Evolutionary conservation across 169 alveolate genomes (phyloP).

Genomic region (Plasmodium adleri): DNA sequence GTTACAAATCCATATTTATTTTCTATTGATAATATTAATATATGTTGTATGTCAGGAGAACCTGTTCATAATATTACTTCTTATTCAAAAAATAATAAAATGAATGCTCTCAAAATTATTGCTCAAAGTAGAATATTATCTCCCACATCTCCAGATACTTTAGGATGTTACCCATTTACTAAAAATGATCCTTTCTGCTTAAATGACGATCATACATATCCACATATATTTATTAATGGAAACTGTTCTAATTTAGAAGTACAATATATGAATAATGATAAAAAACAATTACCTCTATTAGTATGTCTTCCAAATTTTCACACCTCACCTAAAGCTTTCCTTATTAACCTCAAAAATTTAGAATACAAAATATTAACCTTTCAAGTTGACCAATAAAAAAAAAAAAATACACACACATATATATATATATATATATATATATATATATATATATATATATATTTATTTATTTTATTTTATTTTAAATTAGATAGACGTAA

Average conservation of each 20-base stretch:
- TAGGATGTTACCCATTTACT: conserved; percentile 82
- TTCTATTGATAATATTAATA: conserved; percentile 75
- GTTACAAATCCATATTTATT: conserved; percentile 83
- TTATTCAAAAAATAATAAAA: conserved; percentile 37
- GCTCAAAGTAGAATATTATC: conserved; percentile 80
- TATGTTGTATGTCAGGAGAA: conserved; percentile 84
- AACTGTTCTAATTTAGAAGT: conserved; percentile 59
- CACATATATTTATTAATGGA: conserved; percentile 80
- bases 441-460: no score
- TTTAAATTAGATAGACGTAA: no score
- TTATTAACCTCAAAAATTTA: conserved; percentile 51
- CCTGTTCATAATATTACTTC: conserved; percentile 78
- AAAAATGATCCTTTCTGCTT: conserved; percentile 81
- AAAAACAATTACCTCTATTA: conserved; percentile 23
- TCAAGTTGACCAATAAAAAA: not conserved
- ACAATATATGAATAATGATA: conserved; percentile 17
- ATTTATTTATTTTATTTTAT: no score
- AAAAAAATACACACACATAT: no score
- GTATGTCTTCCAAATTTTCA: conserved; percentile 64
- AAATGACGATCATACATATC: conserved; percentile 63
- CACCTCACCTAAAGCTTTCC: conserved; percentile 40
- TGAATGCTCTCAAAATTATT: conserved; percentile 75
- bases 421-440: no score
- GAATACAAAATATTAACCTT: conserved; percentile 39
- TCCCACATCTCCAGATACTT: conserved; percentile 85